Percentiles rank a stretch among this genome's conserved stretches.
These are phyloP conservation scores for Kondoa subrosea DNA, from an alignment of 768 basidiomycete genomes.

Conservation along the genomic window DNA sequence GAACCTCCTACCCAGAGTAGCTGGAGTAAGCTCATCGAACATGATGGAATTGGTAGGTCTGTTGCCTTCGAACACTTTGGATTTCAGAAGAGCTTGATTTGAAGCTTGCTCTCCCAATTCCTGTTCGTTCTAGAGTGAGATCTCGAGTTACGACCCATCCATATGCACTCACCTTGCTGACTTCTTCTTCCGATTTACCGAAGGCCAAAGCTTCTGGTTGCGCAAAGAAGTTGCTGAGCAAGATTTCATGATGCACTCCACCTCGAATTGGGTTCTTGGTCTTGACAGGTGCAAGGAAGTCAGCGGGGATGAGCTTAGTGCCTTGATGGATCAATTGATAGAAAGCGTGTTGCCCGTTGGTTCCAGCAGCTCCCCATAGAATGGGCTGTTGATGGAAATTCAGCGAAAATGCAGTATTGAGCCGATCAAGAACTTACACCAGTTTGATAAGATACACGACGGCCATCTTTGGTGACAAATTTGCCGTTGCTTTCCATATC, in stretches of 20 bases:
- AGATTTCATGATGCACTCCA: constrained; percentile 90
- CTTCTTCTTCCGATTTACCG: constrained; percentile 85
- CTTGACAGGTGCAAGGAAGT: constrained; percentile 78
- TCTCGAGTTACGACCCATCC: neutral
- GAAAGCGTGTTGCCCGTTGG: constrained; percentile 98
- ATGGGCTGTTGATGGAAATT: constrained; percentile 50
- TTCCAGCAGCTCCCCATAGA: constrained; percentile 96
- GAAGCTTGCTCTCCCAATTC: constrained; percentile 39
- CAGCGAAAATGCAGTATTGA: neutral
- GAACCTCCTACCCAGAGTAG: constrained; percentile 50
- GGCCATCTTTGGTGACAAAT: constrained; percentile 80
- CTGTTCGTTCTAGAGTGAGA: constrained; percentile 24
- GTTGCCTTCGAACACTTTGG: constrained; percentile 96
- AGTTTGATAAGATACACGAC: constrained; percentile 87
- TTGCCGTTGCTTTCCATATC: constrained; percentile 99
- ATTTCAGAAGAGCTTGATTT: constrained; percentile 74
- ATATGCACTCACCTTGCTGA: constrained; percentile 36
- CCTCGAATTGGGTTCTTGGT: constrained; percentile 71
- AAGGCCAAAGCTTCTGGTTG: constrained; percentile 68
- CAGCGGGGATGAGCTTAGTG: constrained; percentile 76
- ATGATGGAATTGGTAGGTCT: constrained; percentile 88
- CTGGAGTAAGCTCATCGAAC: constrained; percentile 82
- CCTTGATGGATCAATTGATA: constrained; percentile 86
- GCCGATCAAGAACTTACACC: constrained; percentile 44
- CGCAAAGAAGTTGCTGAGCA: constrained; percentile 94